Conservation (phyloP, 176 grass and related monocot species). For the Oryza brachyantha region DNA sequence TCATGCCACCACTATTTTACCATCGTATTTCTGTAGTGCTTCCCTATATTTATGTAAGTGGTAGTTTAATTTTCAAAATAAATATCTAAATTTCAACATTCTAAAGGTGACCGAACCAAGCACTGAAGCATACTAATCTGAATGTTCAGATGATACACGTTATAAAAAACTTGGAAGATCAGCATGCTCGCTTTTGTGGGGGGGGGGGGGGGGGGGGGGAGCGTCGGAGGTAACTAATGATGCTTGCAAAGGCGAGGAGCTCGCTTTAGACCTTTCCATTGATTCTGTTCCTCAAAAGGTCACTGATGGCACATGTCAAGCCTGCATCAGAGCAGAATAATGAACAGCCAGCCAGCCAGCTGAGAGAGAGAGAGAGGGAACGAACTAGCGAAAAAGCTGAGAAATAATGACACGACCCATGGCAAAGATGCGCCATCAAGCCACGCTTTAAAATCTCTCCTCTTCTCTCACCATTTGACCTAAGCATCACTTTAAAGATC, state of each 20-base stretch:
- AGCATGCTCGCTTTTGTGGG: neutral
- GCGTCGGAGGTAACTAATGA: neutral
- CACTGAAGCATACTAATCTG: neutral
- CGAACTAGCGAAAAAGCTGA: neutral
- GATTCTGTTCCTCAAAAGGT: conserved; percentile 27
- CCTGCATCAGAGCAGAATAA: conserved; percentile 25
- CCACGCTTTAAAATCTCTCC: neutral
- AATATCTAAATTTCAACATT: neutral
- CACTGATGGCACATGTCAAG: conserved; percentile 28
- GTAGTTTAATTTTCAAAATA: neutral
- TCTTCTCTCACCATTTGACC: conserved; percentile 25
- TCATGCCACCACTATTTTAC: too few relatives aligned
- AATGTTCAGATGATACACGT: neutral
- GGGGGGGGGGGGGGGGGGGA: too few relatives aligned
- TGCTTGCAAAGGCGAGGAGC: neutral
- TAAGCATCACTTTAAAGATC: conserved; percentile 35
- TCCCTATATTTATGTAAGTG: too few relatives aligned
- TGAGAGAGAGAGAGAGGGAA: neutral
- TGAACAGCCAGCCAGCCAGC: neutral
- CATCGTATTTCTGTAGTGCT: too few relatives aligned
- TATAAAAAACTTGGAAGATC: neutral
- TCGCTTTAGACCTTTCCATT: conserved; percentile 26
- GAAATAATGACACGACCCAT: neutral
- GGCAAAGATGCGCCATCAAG: conserved; percentile 28
- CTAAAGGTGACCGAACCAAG: neutral